A percentile compares a stretch with the other conserved stretches of the same genome.
Conservation (phyloP, 2,329 filamentous ascomycete species). For the Calonectria naviculata region DNA sequence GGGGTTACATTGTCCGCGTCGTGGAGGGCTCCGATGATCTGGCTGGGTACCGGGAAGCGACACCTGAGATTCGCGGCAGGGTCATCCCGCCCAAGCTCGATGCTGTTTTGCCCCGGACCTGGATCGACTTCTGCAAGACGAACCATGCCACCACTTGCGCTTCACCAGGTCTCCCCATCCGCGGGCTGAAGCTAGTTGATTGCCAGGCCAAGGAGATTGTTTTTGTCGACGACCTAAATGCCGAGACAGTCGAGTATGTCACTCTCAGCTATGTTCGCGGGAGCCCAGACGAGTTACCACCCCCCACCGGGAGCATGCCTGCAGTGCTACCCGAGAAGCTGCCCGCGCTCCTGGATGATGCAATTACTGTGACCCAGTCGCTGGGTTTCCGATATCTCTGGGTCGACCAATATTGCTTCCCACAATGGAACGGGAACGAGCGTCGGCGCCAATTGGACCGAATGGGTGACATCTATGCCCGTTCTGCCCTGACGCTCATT, state of each 20-base stretch:
- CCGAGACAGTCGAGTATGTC: constrained; percentile 41
- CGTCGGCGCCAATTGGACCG: constrained; percentile 42
- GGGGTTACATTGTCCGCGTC: constrained; percentile 49
- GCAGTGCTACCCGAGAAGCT: constrained; percentile 37
- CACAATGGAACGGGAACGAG: constrained; percentile 40
- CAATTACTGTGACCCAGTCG: constrained; percentile 43
- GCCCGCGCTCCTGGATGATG: constrained; percentile 46
- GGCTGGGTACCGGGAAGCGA: constrained; percentile 34
- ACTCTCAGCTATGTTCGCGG: constrained; percentile 51
- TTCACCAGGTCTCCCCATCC: constrained; percentile 28
- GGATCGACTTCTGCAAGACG: constrained; percentile 49
- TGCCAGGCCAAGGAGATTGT: constrained; percentile 43
- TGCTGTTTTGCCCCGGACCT: constrained; percentile 43
- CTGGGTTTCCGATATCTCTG: constrained; percentile 52
- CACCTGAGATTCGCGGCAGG: constrained; percentile 44
- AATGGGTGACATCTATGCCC: constrained; percentile 48
- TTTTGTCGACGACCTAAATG: constrained; percentile 40
- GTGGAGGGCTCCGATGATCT: constrained; percentile 37
- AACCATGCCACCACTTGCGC: constrained; percentile 42
- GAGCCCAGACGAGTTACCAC: constrained; percentile 29
- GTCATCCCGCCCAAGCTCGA: constrained; percentile 45
- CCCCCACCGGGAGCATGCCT: constrained; percentile 20
- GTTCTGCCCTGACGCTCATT: constrained; percentile 48
- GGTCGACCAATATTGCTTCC: constrained; percentile 51
- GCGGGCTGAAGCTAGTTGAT: constrained; percentile 48